phyloP scores from a whole-genome alignment of 2,329 filamentous ascomycete genomes.

The Lasiodiplodia sp. region DNA sequence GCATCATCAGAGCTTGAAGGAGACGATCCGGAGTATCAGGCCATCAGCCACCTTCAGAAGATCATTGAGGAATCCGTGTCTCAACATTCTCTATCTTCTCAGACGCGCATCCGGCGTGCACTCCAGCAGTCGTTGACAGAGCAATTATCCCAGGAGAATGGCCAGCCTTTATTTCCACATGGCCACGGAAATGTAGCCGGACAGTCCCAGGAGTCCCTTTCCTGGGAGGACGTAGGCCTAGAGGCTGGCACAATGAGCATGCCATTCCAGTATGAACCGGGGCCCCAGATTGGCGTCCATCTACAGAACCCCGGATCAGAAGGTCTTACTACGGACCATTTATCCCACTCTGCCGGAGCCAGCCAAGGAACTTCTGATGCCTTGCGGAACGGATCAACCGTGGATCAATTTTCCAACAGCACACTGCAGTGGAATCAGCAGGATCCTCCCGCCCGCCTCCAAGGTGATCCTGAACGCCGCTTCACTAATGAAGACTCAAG shows the following conservation, averaged over 20 bases:
- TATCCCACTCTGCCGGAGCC: neutral
- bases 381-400: no score
- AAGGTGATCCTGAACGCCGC: neutral
- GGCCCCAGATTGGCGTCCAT: no score
- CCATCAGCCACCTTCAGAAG: neutral
- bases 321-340: neutral
- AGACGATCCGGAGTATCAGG: neutral
- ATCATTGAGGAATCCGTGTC: neutral
- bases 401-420: neutral
- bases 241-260: no score
- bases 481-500: neutral
- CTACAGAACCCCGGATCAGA: neutral
- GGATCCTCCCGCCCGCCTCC: neutral
- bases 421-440: no score
- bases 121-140: neutral
- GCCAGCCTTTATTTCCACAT: neutral
- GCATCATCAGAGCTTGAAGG: no score
- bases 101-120: fast-evolving
- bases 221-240: neutral
- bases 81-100: neutral
- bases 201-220: no score
- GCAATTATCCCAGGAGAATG: neutral
- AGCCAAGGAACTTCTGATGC: neutral
- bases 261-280: neutral
- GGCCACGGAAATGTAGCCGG: neutral